phyloP scores from a whole-genome alignment of 305 asterid genomes.

The Fraxinus floribunda region DNA sequence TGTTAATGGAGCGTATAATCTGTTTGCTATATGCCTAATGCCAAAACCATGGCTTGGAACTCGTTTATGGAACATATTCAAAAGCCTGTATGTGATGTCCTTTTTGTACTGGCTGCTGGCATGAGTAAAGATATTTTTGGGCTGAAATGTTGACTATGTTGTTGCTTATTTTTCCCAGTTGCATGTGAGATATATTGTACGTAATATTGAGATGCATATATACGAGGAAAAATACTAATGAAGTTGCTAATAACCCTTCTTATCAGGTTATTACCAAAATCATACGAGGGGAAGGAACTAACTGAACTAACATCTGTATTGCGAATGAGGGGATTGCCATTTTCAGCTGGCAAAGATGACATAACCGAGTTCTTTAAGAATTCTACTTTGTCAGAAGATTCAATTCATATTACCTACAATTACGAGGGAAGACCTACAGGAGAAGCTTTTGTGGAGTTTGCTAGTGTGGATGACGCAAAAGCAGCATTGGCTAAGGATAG shows the following conservation, averaged over 20 bases:
- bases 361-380: constrained; percentile 73
- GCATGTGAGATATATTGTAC: neutral
- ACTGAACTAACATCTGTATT: constrained; percentile 56
- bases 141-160: neutral
- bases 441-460: constrained; percentile 91
- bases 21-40: neutral
- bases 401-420: constrained; percentile 55
- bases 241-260: neutral
- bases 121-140: neutral
- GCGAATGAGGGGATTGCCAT: constrained; percentile 94
- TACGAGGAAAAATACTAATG: neutral
- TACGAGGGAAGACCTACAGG: constrained; percentile 80
- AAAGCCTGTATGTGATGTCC: neutral
- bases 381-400: constrained; percentile 57
- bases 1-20: neutral
- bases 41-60: neutral
- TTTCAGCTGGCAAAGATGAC: constrained; percentile 88
- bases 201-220: neutral
- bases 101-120: neutral
- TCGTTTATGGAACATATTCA: neutral
- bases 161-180: neutral
- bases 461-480: constrained; percentile 69
- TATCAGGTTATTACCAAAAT: constrained; percentile 60
- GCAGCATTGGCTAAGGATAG: constrained; percentile 77
- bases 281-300: constrained; percentile 57